Evolutionary conservation across 202 grass and related monocot species (phyloP), one percentile per base, ranked within the genome.

Genomic region (Zizania palustris): DNA sequence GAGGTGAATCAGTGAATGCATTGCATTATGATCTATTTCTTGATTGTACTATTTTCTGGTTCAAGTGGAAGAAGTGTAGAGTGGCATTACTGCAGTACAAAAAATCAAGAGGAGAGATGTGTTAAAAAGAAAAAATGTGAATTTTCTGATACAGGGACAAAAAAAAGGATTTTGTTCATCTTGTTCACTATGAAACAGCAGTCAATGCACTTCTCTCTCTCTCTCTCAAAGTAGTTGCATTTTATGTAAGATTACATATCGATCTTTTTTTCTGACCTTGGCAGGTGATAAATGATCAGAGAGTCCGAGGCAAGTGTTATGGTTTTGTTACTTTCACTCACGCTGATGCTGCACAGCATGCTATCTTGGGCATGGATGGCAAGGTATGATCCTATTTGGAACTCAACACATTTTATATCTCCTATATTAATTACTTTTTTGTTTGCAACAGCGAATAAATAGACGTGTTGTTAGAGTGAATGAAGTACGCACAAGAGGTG

Each of bases 281-380:
- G 42, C 86, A 96, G 93, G 88, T 96, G 84, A 90, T 96, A 83
- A 96, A 96, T 85, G 93, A 96, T 79, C 89, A 90, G 69, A 48
- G 78, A 35, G 75, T 96, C 83, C 89, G 88, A 82, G 93, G 93
- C 45, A 96, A 96, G 68, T 96, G 93, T 44, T 96, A 92, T 76
- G 93, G 89, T 36, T 96, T 96, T 59, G 82, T 96, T 82, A 96
- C 93, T 65, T 96, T 90, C 68, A 85, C 75, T 67, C 88, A 92
- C 60, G 89, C 87, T 50, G 92, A 83, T 64, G 86, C 93, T 69
- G 93, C 89, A 79, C 82, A 87, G 77, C 49, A 64, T 81, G 93
- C 93, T 74, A 96, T 96, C 78, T 54, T 65, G 55, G 85, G 80
- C 58, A 96, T 96, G 93, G 88, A 96, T 69, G 89, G 89, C 71